Conservation (phyloP, 306 rosid genomes). For the Arachis hypogaea region DNA sequence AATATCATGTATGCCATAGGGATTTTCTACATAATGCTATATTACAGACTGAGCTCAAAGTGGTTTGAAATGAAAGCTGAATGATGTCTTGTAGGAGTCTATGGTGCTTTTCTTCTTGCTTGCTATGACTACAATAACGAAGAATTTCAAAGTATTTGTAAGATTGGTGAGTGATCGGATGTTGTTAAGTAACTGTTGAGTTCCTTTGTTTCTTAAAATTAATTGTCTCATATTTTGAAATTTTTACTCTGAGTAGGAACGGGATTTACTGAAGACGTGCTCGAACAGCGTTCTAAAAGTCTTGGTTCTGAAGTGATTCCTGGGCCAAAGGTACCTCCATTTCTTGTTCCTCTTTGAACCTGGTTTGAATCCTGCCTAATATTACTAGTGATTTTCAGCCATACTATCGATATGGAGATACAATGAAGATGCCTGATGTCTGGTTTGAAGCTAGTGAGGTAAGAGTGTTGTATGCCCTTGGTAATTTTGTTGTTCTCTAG, state of each 20-base stretch:
- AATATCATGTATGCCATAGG: conserved; percentile 15
- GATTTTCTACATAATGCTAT: no score
- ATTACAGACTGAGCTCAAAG: not conserved
- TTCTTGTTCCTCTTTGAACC: conserved; percentile 30
- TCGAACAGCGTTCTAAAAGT: conserved; percentile 78
- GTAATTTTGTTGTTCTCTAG: conserved; percentile 15
- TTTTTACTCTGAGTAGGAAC: conserved; percentile 57
- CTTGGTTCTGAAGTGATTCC: conserved; percentile 80
- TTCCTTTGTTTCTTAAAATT: conserved; percentile 27
- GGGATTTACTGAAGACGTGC: conserved; percentile 77
- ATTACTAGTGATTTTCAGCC: conserved; percentile 54
- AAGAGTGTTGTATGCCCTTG: conserved; percentile 32
- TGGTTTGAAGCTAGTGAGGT: conserved; percentile 96
- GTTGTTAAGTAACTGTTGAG: conserved; percentile 32
- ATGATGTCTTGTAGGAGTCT: conserved; percentile 68
- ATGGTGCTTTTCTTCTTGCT: conserved; percentile 92
- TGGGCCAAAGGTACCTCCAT: conserved; percentile 68
- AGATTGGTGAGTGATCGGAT: conserved; percentile 69
- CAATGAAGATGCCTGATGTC: conserved; percentile 74
- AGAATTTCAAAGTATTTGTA: conserved; percentile 94
- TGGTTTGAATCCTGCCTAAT: conserved; percentile 13
- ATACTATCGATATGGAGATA: conserved; percentile 72
- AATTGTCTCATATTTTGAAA: conserved; percentile 38
- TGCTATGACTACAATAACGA: conserved; percentile 75
- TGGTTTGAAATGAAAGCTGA: conserved; percentile 26